Percentiles rank a stretch among this genome's conserved stretches.
Conservation (phyloP, 345 rosid species). For the Dipteronia dyeriana region DNA sequence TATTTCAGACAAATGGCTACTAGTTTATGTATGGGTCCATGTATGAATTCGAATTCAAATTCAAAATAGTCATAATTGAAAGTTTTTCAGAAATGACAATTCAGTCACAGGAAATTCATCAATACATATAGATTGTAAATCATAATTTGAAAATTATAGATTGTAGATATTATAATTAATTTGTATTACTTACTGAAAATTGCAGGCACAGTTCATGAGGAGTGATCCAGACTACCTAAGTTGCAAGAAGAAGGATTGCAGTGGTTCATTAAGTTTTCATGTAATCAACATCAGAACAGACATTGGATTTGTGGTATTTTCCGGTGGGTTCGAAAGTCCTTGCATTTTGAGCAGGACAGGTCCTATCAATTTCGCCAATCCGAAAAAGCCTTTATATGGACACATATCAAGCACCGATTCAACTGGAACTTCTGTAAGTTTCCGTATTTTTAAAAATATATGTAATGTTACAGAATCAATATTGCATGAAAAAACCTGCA, state of each 20-base stretch:
- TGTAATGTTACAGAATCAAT: too few relatives aligned
- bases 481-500: too few relatives aligned
- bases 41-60: background rate
- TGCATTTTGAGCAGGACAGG: constrained; percentile 45
- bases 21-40: background rate
- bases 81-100: background rate
- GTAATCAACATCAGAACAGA: constrained; percentile 63
- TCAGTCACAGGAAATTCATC: background rate
- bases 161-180: background rate
- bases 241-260: constrained; percentile 49
- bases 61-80: too few relatives aligned
- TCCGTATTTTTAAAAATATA: too few relatives aligned
- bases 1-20: background rate
- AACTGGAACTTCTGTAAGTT: constrained; percentile 51
- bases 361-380: constrained; percentile 49
- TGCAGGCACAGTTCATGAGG: constrained; percentile 52
- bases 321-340: constrained; percentile 52
- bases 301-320: constrained; percentile 57
- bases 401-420: constrained; percentile 63
- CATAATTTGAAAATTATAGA: background rate
- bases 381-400: constrained; percentile 50
- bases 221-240: constrained; percentile 53
- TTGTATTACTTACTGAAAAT: background rate
- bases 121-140: background rate
- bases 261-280: constrained; percentile 49